Evolutionary conservation across 2,329 filamentous ascomycete genomes (phyloP), one percentile per base, ranked within the genome.

Genomic region (Aspergillus aculeatinus): DNA sequence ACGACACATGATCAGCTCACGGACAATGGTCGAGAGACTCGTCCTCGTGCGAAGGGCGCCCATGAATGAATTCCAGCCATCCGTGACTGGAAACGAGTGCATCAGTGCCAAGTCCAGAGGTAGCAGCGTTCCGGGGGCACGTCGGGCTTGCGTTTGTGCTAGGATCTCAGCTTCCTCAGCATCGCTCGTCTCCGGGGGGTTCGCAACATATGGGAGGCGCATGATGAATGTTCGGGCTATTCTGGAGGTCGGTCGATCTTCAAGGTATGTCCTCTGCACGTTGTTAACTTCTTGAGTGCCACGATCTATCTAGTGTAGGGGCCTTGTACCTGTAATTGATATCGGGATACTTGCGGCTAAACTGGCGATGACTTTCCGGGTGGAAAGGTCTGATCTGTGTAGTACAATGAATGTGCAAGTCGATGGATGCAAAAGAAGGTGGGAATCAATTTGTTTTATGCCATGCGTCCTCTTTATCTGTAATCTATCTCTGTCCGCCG

Each of bases 1-100:
- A 52, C 91, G 85, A 69, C 87, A 91, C 67, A 96, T 93, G 65
- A 90, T 88, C 19, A 93, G 81, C 79, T 96, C 91, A 65, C 90
- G 87, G 56, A 92, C 69, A 35, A 77, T 71, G 3, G 77, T 73
- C 3, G 81, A 70, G 3, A 86, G 74, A 12, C 77, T 80, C 5
- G 82, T 86, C 59, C 76, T 73, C 1, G 81, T 83, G 49, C 84
- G 81, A 49, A 86, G 83, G 42, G 83, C 77, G 48, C 82, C 82
- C 33, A 86, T 76, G 65, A 85, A 85, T 21, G 79, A 76, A 69
- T 85, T 86, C 82, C 83, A 86, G 57, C 83, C 84, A 68, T 85
- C 82, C 48, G 83, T 79, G 14, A 86, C 77, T 3, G 82, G 80
- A 48, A 82, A 83, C 4, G 82, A 80, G 67, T 85, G 83, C 3